Conservation (phyloP, 2,329 filamentous ascomycete species). For the Ramularia collo-cygni region DNA sequence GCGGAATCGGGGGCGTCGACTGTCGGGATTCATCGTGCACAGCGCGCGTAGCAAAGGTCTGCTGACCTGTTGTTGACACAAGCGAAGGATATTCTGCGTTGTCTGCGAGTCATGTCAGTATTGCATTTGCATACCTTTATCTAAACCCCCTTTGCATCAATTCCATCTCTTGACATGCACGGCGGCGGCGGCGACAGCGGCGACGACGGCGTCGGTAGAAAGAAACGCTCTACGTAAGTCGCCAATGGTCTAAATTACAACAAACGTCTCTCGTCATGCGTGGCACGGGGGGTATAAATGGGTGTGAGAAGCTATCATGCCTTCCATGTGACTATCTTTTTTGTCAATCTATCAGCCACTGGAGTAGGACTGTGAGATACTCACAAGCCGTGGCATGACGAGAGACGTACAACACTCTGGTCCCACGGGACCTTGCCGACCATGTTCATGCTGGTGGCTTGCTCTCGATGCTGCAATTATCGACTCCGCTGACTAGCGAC, state of each 20-base stretch:
- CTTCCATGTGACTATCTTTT: constrained; percentile 25
- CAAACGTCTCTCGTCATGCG: constrained; percentile 18
- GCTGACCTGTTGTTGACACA: constrained; percentile 18
- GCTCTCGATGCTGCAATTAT: constrained; percentile 17
- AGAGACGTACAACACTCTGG: constrained; percentile 12
- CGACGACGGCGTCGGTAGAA: constrained; percentile 4
- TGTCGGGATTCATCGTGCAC: constrained; percentile 25
- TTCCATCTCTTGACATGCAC: constrained; percentile 21
- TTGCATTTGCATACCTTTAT: neutral
- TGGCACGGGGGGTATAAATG: constrained; percentile 14
- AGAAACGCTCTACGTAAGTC: constrained; percentile 9
- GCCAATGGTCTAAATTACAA: constrained; percentile 15
- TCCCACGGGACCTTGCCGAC: constrained; percentile 10
- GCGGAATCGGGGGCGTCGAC: constrained; percentile 31
- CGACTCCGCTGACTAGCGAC: constrained; percentile 20
- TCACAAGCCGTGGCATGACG: constrained; percentile 27
- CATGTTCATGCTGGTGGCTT: constrained; percentile 14
- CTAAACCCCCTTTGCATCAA: neutral
- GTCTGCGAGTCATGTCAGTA: constrained; percentile 20
- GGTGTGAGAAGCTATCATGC: constrained; percentile 16
- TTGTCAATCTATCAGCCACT: constrained; percentile 31
- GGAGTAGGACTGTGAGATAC: constrained; percentile 26
- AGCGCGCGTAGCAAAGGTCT: constrained; percentile 19
- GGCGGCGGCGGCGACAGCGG: constrained; percentile 12
- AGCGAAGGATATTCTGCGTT: constrained; percentile 25